Evolutionary conservation across 2,329 filamentous ascomycete genomes (phyloP).

Genomic region (Didymella pinodella): DNA sequence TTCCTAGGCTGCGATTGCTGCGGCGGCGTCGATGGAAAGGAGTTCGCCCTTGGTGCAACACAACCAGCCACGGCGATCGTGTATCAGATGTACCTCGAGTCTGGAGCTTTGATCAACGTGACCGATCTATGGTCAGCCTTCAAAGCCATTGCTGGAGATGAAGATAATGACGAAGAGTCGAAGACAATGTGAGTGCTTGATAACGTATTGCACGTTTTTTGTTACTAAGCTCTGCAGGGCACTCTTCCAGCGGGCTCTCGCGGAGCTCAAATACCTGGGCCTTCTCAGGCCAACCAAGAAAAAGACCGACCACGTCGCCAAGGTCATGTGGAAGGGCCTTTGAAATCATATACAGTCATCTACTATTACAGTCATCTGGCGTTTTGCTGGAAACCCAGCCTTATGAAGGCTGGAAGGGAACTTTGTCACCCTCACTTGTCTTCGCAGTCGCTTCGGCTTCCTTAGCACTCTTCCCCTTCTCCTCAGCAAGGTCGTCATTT

Average conservation of each 20-base stretch:
- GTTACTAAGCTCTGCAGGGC: constrained; percentile 55
- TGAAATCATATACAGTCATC: constrained; percentile 36
- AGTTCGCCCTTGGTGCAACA: constrained; percentile 62
- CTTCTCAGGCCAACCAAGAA: constrained; percentile 89
- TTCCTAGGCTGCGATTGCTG: constrained; percentile 80
- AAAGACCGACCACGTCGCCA: constrained; percentile 90
- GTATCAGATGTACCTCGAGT: constrained; percentile 81
- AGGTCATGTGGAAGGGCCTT: constrained; percentile 81
- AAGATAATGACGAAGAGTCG: constrained; percentile 55
- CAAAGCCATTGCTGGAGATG: constrained; percentile 66
- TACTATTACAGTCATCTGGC: constrained; percentile 2
- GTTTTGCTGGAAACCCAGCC: constrained; percentile 10
- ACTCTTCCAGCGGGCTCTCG: constrained; percentile 83
- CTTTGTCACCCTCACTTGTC: constrained; percentile 11
- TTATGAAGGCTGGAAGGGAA: constrained; percentile 16
- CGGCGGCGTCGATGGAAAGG: constrained; percentile 49
- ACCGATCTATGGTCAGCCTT: constrained; percentile 83
- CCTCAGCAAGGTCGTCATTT: constrained; percentile 13
- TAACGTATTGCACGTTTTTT: not conserved
- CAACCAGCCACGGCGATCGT: constrained; percentile 76
- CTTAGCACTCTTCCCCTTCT: constrained; percentile 9
- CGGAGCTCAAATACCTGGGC: constrained; percentile 84
- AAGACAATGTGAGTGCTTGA: constrained; percentile 56
- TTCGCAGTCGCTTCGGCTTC: constrained; percentile 14
- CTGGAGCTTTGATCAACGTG: constrained; percentile 78